phyloP scores from a whole-genome alignment of 1,139 yeast genomes.

The Scheffersomyces segobiensis region DNA sequence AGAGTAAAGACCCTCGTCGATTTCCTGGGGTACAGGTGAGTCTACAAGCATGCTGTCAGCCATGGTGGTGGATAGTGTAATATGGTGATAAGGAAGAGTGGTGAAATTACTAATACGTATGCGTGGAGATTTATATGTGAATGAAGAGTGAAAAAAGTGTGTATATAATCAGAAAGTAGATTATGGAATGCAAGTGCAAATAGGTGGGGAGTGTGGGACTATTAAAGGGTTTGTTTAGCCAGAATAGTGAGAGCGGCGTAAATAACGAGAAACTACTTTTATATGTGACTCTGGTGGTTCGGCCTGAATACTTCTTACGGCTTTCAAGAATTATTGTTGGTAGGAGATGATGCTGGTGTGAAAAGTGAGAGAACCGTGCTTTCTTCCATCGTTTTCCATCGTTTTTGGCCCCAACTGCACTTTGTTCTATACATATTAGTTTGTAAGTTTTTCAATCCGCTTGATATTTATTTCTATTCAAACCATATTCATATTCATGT shows the following conservation, averaged over 20 bases:
- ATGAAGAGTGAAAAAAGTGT: neutral
- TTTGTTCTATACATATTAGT: too few relatives aligned
- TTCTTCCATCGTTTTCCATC: too few relatives aligned
- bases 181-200: neutral
- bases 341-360: too few relatives aligned
- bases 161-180: neutral
- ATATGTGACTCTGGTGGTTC: too few relatives aligned
- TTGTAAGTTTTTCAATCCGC: neutral
- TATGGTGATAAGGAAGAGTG: neutral
- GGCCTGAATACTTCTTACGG: too few relatives aligned
- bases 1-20: slow-evolving; percentile 92
- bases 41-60: slow-evolving; percentile 56
- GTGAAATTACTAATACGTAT: neutral
- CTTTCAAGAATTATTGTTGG: too few relatives aligned
- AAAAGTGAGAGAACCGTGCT: too few relatives aligned
- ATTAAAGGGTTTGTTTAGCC: neutral
- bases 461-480: neutral
- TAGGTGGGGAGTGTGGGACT: neutral
- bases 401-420: too few relatives aligned
- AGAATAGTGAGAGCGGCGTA: neutral
- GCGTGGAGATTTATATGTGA: neutral
- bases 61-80: slow-evolving; percentile 13
- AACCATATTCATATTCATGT: neutral
- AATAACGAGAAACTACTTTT: too few relatives aligned
- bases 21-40: slow-evolving; percentile 52